These are phyloP conservation scores for Mayamaea pseudoterrestris DNA, from an alignment of 108 stramenopile genomes.

Conservation along the genomic window DNA sequence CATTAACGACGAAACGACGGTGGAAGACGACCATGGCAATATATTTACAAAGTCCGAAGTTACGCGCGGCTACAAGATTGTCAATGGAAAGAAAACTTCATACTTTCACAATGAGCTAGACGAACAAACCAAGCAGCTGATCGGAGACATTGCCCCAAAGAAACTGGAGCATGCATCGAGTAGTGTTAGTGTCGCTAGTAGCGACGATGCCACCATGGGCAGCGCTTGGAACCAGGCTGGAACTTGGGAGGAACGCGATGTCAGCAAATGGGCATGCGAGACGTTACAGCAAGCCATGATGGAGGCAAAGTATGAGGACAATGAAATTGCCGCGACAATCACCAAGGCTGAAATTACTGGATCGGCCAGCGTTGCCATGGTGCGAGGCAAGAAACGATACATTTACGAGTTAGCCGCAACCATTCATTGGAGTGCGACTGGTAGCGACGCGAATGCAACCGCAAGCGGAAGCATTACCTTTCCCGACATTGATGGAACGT, in stretches of 20 bases:
- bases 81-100: constrained; percentile 91
- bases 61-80: constrained; percentile 91
- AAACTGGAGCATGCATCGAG: constrained; percentile 39
- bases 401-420: constrained; percentile 79
- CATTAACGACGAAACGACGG: constrained; percentile 5
- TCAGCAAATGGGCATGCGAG: constrained; percentile 75
- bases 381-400: constrained; percentile 84
- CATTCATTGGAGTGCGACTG: constrained; percentile 43
- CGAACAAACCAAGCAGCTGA: constrained; percentile 80
- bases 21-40: constrained; percentile 21
- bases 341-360: constrained; percentile 47
- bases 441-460: constrained; percentile 22
- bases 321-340: constrained; percentile 47
- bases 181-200: constrained; percentile 5
- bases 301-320: constrained; percentile 38
- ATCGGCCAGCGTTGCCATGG: constrained; percentile 72
- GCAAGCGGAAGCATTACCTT: constrained; percentile 49
- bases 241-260: constrained; percentile 89
- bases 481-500: constrained; percentile 78
- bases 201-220: not conserved
- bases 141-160: constrained; percentile 94
- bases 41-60: constrained; percentile 66
- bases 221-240: constrained; percentile 87
- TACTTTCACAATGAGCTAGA: constrained; percentile 94
- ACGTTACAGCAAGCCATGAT: constrained; percentile 39